Percentiles rank a stretch among this genome's conserved stretches.
phyloP scores from a whole-genome alignment of 768 basidiomycete genomes.

The Amanita pallidorosea region DNA sequence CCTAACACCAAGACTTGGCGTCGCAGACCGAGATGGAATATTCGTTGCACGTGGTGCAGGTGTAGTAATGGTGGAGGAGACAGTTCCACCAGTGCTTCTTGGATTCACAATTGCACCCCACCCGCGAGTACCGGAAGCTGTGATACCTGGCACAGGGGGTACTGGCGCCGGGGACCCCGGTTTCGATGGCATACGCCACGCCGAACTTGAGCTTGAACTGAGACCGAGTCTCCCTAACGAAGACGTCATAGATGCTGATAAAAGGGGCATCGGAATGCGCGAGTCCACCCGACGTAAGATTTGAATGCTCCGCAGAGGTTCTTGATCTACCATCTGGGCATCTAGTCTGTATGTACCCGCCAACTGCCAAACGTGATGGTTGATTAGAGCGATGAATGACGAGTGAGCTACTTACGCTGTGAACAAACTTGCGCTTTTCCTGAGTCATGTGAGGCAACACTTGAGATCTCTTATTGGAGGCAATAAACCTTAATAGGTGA shows the following conservation, averaged over 20 bases:
- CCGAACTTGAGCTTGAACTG: constrained; percentile 8
- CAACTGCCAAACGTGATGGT: constrained; percentile 35
- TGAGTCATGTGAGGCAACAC: constrained; percentile 76
- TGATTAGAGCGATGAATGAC: constrained; percentile 1
- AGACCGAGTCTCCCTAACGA: constrained; percentile 54
- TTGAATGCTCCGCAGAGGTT: constrained; percentile 80
- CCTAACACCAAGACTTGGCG: neutral
- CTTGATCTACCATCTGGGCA: constrained; percentile 82
- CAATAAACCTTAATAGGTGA: constrained; percentile 41
- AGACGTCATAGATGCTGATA: constrained; percentile 38
- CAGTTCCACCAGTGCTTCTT: neutral
- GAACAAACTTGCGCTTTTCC: constrained; percentile 76
- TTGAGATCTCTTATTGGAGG: constrained; percentile 55
- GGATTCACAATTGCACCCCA: constrained; percentile 4
- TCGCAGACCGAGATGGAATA: neutral
- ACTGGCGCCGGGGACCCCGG: neutral
- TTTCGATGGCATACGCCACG: neutral
- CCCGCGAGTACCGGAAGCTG: constrained; percentile 2
- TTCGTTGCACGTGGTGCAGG: neutral
- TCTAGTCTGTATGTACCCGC: constrained; percentile 76
- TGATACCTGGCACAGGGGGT: constrained; percentile 1
- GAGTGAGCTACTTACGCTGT: constrained; percentile 37
- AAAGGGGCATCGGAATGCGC: constrained; percentile 58
- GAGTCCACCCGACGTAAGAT: constrained; percentile 77
- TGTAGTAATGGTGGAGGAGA: neutral